Evolutionary conservation across 441 rosid genomes (phyloP).

Genomic region (Arabidopsis lyrata): DNA sequence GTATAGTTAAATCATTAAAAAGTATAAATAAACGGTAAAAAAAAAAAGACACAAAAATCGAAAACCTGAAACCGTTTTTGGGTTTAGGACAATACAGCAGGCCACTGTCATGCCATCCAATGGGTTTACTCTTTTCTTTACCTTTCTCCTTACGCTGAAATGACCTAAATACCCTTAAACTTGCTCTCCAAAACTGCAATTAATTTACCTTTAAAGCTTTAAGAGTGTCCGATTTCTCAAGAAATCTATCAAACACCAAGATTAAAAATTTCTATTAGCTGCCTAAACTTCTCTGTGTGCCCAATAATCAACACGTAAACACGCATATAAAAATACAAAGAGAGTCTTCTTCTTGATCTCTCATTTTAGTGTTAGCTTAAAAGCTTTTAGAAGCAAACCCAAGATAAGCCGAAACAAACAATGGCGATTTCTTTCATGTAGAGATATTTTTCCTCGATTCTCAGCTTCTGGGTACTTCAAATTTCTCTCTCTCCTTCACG

Average conservation of each 20-base stretch:
- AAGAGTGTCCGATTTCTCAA: constrained; percentile 4
- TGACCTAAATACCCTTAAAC: not conserved
- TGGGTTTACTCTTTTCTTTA: constrained; percentile 1
- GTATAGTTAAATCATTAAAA: not conserved
- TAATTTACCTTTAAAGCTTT: constrained; percentile 8
- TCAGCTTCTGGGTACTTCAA: constrained; percentile 39
- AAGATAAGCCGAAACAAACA: constrained; percentile 21
- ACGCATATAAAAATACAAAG: constrained; percentile 21
- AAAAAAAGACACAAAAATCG: not conserved
- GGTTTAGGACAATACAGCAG: constrained; percentile 42
- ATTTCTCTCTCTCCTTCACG: constrained; percentile 33
- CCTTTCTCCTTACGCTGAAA: too few species aligned
- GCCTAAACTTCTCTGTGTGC: constrained; percentile 45
- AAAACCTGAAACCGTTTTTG: constrained; percentile 15
- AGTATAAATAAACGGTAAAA: not conserved
- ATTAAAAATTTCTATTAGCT: constrained; percentile 27
- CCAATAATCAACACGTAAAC: constrained; percentile 19
- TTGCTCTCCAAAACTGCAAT: constrained; percentile 26
- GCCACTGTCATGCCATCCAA: constrained; percentile 40
- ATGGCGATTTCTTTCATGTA: constrained; percentile 26
- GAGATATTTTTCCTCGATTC: not conserved
- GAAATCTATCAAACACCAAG: constrained; percentile 18
- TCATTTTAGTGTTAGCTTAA: constrained; percentile 29
- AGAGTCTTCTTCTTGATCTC: constrained; percentile 16
- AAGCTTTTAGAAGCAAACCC: constrained; percentile 34